These are phyloP conservation scores for Penicillium hordei DNA, from an alignment of 2,329 filamentous ascomycete genomes.

Conservation along the genomic window DNA sequence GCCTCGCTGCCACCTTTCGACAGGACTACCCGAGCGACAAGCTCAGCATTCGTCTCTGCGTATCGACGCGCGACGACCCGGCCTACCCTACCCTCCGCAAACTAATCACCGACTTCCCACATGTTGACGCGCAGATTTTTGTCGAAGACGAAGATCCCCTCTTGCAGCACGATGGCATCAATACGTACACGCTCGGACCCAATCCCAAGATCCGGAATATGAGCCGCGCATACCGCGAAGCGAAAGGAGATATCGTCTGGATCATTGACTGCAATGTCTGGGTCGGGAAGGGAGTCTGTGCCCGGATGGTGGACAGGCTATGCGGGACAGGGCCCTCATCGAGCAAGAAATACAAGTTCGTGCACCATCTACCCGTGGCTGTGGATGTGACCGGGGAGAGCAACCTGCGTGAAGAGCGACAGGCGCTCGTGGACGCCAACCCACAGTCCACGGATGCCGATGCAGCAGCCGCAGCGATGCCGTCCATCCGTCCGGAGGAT, in stretches of 20 bases:
- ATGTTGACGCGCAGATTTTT: slow-evolving; percentile 68
- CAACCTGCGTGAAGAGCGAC: slow-evolving; percentile 27
- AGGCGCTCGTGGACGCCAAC: slow-evolving; percentile 26
- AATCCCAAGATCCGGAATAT: slow-evolving; percentile 99
- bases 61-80: slow-evolving; percentile 72
- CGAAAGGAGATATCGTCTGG: slow-evolving; percentile 86
- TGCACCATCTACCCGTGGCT: slow-evolving; percentile 87
- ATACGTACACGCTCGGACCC: slow-evolving; percentile 68
- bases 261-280: slow-evolving; percentile 96
- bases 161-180: slow-evolving; percentile 56
- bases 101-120: slow-evolving; percentile 71
- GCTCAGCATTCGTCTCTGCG: slow-evolving; percentile 78
- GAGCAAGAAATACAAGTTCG: slow-evolving; percentile 72
- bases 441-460: slow-evolving; percentile 13
- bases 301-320: slow-evolving; percentile 85
- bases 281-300: slow-evolving; percentile 75
- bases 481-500: slow-evolving; percentile 22
- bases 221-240: slow-evolving; percentile 87
- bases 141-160: slow-evolving; percentile 79
- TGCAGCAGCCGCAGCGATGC: slow-evolving; percentile 6
- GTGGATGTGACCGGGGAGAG: slow-evolving; percentile 62
- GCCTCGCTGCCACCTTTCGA: slow-evolving; percentile 78
- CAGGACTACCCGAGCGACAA: slow-evolving; percentile 77
- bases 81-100: slow-evolving; percentile 72
- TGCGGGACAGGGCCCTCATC: slow-evolving; percentile 60